Conservation (phyloP, 768 basidiomycete genomes). For the Pleurotus djamor region DNA sequence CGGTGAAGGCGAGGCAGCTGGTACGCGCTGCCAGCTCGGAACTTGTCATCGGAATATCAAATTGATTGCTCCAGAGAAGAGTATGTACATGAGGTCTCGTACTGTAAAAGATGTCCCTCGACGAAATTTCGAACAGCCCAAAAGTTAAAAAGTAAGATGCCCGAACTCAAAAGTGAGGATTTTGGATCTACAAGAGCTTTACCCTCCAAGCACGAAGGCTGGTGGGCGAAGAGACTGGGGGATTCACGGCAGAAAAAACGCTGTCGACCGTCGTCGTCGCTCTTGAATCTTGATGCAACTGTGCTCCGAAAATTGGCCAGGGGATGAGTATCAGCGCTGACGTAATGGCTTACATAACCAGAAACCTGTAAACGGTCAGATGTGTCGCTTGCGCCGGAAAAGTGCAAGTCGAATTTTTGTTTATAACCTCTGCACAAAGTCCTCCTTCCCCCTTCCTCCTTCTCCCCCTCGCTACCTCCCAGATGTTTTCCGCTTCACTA, state of each 20-base stretch:
- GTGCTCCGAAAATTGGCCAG: too few relatives aligned
- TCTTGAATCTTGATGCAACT: constrained; percentile 48
- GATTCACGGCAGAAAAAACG: constrained; percentile 16
- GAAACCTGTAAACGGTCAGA: too few relatives aligned
- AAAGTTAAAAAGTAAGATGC: constrained; percentile 24
- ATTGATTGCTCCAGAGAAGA: background rate
- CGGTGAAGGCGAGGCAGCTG: constrained; percentile 14
- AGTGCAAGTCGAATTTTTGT: too few relatives aligned
- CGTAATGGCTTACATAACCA: too few relatives aligned
- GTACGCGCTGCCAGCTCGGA: constrained; percentile 14
- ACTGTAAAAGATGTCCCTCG: constrained; percentile 53
- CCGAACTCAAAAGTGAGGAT: constrained; percentile 83
- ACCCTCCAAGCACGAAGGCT: constrained; percentile 30
- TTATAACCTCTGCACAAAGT: too few relatives aligned
- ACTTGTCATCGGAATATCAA: background rate
- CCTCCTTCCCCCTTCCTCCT: background rate
- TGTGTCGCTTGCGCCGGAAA: too few relatives aligned
- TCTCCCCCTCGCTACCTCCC: constrained; percentile 12
- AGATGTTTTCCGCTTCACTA: constrained; percentile 63
- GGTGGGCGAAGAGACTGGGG: constrained; percentile 74
- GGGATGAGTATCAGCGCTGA: too few relatives aligned
- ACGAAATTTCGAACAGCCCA: constrained; percentile 81
- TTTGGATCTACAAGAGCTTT: constrained; percentile 62
- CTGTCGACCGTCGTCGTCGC: constrained; percentile 78
- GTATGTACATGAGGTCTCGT: background rate